Evolutionary conservation across 805 yeast genomes (phyloP), one percentile per base, ranked within the genome.

Genomic region (Candida awuae): DNA sequence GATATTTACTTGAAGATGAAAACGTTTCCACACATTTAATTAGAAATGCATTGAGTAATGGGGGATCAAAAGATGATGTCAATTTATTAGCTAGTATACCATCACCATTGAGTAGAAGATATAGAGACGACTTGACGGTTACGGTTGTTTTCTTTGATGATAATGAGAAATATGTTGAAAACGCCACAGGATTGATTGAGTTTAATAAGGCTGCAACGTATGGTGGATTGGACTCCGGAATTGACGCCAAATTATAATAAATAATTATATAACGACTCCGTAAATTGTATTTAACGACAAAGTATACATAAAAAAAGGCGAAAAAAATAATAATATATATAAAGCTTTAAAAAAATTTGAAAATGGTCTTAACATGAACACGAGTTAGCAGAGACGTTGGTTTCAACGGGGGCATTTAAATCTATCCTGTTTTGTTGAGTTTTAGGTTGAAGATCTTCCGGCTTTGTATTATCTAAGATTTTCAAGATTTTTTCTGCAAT

Each of bases 111-210:
- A 82, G 95, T 16, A 77, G 98, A 62, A 72, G 86, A 32, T 90
- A 88, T 62, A 77, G 98, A 59, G 98, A 92, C 63, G 98, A 92
- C 59, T 69, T 92, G 55, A 88, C 97, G 1, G 97, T 88, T 5
- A 86, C 96, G 3, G 98, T 92, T 18, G 85, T 90, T 2, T 92
- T 92, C 61, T 92, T 92, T 57, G 56, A 56, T 34, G 58, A 56
- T 29, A 95, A 94, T 10, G 75, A 75, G 18, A 69, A 68, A 35
- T 56, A 59, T 7, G 52, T 56, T n/a, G 63, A 65, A 13, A 58
- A 65, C 45, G 68, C 66, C 23, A 51, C 50, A 17, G 80, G 80
- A 2, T 63, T 63, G 48, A 57, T 77, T 46, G 81, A 73, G 48
- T 66, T 77, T 46, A 77, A 77, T 50, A 52, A 63, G 18, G 67